These are phyloP conservation scores for Colletotrichum sp. DNA, from an alignment of 2,329 filamentous ascomycete species.

Conservation along the genomic window DNA sequence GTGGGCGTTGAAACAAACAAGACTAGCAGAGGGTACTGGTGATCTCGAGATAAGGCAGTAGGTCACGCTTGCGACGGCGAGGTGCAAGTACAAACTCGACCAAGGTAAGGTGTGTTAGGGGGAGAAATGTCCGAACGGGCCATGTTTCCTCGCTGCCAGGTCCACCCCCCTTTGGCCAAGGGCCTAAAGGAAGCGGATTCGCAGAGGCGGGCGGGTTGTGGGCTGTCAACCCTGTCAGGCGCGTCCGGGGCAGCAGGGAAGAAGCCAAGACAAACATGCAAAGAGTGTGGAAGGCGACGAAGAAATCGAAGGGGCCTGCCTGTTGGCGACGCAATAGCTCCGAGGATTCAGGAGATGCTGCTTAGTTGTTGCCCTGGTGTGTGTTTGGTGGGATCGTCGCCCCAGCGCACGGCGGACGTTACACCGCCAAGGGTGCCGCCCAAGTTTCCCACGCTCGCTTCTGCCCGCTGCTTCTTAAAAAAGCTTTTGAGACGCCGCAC, in stretches of 20 bases:
- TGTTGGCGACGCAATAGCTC: not conserved
- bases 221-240: not conserved
- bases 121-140: constrained; percentile 15
- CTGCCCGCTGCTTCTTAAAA: constrained; percentile 14
- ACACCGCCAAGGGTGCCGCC: constrained; percentile 8
- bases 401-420: constrained; percentile 5
- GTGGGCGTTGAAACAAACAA: constrained; percentile 13
- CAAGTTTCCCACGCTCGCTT: not conserved
- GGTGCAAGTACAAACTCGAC: not conserved
- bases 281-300: not conserved
- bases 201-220: constrained; percentile 1
- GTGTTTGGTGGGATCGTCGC: not conserved
- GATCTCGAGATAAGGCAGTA: not conserved
- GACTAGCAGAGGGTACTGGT: not conserved
- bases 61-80: not conserved
- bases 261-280: not conserved
- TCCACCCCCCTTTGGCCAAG: not conserved
- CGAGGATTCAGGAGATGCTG: not conserved
- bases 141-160: constrained; percentile 16
- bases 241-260: not conserved
- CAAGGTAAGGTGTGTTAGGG: not conserved
- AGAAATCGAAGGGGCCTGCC: not conserved
- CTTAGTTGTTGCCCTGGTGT: not conserved
- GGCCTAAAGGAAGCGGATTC: not conserved
- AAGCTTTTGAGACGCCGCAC: constrained; percentile 22